These are phyloP conservation scores for Linum usitatissimum DNA, from an alignment of 345 rosid species.

Conservation along the genomic window DNA sequence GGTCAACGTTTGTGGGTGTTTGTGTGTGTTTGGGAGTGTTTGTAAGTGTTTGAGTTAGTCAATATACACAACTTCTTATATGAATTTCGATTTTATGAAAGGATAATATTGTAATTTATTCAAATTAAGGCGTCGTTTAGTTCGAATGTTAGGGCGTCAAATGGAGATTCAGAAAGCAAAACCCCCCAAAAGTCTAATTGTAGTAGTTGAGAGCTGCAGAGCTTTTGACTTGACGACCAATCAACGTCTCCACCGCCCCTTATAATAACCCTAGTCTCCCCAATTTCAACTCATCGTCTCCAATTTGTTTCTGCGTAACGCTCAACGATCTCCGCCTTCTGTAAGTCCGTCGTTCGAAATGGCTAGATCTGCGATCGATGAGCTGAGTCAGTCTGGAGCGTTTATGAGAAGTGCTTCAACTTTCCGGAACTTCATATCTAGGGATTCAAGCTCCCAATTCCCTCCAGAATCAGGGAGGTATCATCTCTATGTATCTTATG, in stretches of 20 bases:
- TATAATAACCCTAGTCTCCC: neutral
- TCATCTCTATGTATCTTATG: conserved; percentile 87
- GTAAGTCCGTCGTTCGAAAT: conserved; percentile 16
- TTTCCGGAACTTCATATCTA: conserved; percentile 57
- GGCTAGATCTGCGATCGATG: conserved; percentile 79
- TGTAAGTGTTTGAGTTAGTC: too few relatives aligned
- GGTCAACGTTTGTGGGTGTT: too few relatives aligned
- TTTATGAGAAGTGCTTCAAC: conserved; percentile 72
- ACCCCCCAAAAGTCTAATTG: neutral
- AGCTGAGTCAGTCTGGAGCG: conserved; percentile 64
- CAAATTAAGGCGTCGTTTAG: too few relatives aligned
- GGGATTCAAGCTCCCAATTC: conserved; percentile 51
- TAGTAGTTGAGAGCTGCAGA: neutral
- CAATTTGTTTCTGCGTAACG: neutral
- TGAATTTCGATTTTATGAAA: too few relatives aligned
- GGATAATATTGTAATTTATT: too few relatives aligned
- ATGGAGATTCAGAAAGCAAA: too few relatives aligned
- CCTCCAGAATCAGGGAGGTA: conserved; percentile 80
- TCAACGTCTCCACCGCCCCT: neutral
- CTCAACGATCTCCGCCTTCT: neutral
- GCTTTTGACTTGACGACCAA: neutral
- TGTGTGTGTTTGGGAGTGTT: too few relatives aligned
- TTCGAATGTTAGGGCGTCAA: too few relatives aligned
- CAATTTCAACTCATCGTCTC: too few relatives aligned
- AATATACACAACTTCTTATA: too few relatives aligned